These are phyloP conservation scores for Coniochaeta prunicola DNA, from an alignment of 2,329 filamentous ascomycete species.

Conservation along the genomic window DNA sequence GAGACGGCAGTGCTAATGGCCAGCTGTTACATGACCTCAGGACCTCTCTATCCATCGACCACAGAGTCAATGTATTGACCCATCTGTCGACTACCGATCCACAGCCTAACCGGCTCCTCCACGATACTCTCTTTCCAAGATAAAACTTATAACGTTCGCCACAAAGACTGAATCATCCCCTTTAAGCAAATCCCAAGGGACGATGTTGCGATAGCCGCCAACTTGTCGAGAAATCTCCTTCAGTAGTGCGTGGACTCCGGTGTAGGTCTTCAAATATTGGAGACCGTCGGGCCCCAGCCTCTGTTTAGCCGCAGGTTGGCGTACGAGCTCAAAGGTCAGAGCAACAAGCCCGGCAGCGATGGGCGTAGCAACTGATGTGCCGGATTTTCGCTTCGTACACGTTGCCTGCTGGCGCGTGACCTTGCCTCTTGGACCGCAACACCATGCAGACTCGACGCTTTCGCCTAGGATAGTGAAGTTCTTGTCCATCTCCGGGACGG, in stretches of 20 bases:
- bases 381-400: not conserved
- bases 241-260: not conserved
- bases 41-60: no score
- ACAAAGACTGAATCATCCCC: not conserved
- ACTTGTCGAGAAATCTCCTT: not conserved
- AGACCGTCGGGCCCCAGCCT: not conserved
- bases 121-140: not conserved
- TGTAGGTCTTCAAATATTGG: not conserved
- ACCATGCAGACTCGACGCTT: not conserved
- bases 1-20: no score
- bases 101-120: no score
- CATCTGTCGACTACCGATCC: no score
- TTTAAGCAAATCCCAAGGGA: not conserved
- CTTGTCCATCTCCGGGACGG: not conserved
- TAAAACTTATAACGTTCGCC: not conserved
- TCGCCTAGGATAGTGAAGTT: not conserved
- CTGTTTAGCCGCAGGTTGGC: not conserved
- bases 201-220: not conserved
- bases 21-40: no score
- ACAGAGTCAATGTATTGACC: no score
- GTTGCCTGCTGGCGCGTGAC: not conserved
- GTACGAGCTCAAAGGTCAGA: not conserved
- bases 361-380: not conserved
- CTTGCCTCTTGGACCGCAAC: not conserved
- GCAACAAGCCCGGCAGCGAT: not conserved